These are phyloP conservation scores for Knoxia roxburghii DNA, from an alignment of 257 asterid species.

Conservation along the genomic window DNA sequence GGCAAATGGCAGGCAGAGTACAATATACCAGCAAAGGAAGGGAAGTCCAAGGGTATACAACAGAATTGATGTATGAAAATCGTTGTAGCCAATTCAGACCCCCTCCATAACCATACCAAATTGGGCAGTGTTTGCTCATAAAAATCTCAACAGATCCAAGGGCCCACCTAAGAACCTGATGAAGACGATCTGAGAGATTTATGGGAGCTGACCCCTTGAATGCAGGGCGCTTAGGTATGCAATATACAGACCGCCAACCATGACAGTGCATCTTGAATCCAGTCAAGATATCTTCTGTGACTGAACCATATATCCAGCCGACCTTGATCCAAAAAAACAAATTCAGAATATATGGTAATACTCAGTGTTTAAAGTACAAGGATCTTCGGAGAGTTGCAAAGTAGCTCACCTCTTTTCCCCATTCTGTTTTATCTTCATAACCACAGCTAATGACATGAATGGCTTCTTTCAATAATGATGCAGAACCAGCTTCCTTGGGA, in stretches of 20 bases:
- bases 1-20: slow-evolving; percentile 88
- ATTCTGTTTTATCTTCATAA: slow-evolving; percentile 89
- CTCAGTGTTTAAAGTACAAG: neutral
- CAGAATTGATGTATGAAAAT: slow-evolving; percentile 76
- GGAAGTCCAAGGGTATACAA: slow-evolving; percentile 88
- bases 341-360: neutral
- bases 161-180: slow-evolving; percentile 95
- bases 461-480: slow-evolving; percentile 63
- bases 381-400: neutral
- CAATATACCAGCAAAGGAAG: slow-evolving; percentile 83
- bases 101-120: slow-evolving; percentile 94
- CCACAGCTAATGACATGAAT: slow-evolving; percentile 95
- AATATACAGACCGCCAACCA: slow-evolving; percentile 95
- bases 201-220: slow-evolving; percentile 91
- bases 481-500: slow-evolving; percentile 33
- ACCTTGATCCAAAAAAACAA: slow-evolving; percentile 40
- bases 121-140: slow-evolving; percentile 82
- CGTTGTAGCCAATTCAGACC: slow-evolving; percentile 80
- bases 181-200: slow-evolving; percentile 89
- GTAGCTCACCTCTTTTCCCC: slow-evolving; percentile 83
- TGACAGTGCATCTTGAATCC: slow-evolving; percentile 98
- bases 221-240: slow-evolving; percentile 78
- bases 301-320: slow-evolving; percentile 96
- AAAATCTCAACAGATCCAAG: slow-evolving; percentile 95
- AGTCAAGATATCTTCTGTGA: slow-evolving; percentile 88